Base-by-base conservation (phyloP, 2,329 filamentous ascomycete genomes). In the Daldinia sp. region DNA sequence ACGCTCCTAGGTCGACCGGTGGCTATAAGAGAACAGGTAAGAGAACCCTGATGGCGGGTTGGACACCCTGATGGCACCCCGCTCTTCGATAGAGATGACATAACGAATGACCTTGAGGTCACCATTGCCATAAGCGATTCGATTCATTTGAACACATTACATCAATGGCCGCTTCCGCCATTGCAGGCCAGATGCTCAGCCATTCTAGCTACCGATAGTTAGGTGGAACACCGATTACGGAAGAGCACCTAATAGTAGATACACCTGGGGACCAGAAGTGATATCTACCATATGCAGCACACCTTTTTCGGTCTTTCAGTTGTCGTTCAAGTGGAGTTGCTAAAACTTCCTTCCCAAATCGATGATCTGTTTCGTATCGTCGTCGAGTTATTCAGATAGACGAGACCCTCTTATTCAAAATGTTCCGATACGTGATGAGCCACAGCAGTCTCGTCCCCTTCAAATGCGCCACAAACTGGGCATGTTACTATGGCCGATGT, bases 401-500 rank as follows among this genome's bases (percentile, higher is more conserved):
- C 3, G 10, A 33, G 26, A 58, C 10, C 30, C 4, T 10, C 20
- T 72, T 20, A 76, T 60, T 82, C 81, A 60, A 90, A 89, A 75
- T 90, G 88, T 2, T 74, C 77, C 28, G 87, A 86, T 65, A 93
- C 89, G 74, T 93, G 91, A 78, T 90, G 85, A 9, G 87, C 87
- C 9, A 93, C 89, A 7, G 90, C 91, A 0, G 82, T 81, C 73
- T 90, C 90, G 71, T 93, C 90, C 1, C 91, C 91, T 71, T 90
- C 85, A 76, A 93, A 93, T 0, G 75, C 79, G 2, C 83, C 84
- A 75, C 91, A 93, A 1, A 93, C 87, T 0, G 91, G 91, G 76
- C 91, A 93, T 5, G 78, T 83, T 4, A 65, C 74, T 61, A 78
- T 54, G 74, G 80, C 30, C 69, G 78, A 58, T 72, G 75, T 39